These are phyloP conservation scores for Metrosideros polymorpha DNA, from an alignment of 441 rosid genomes.

Conservation along the genomic window DNA sequence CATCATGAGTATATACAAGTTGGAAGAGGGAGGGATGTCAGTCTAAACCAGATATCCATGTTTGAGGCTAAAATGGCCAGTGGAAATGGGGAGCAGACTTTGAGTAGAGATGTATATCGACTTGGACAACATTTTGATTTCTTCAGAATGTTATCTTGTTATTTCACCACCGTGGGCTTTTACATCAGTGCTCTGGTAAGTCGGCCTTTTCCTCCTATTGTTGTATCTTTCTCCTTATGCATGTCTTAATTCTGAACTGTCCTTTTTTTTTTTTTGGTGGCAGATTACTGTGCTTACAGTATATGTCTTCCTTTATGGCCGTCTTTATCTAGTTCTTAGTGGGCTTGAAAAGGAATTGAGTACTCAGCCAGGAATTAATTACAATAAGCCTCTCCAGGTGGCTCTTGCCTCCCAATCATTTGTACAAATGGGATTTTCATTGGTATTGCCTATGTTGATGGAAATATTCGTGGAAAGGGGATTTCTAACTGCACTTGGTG, in stretches of 20 bases:
- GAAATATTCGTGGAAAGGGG: slow-evolving; percentile 96
- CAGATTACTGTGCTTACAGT: slow-evolving; percentile 98
- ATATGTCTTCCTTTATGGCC: slow-evolving; percentile 97
- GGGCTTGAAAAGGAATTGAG: slow-evolving; percentile 90
- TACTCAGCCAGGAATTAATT: slow-evolving; percentile 63
- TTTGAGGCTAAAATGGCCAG: slow-evolving; percentile 99
- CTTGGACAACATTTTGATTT: slow-evolving; percentile 99
- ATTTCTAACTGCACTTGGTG: slow-evolving; percentile 93
- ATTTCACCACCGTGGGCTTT: slow-evolving; percentile 96
- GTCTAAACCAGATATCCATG: slow-evolving; percentile 97
- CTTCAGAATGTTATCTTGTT: slow-evolving; percentile 98
- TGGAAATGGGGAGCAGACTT: slow-evolving; percentile 98
- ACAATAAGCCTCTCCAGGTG: slow-evolving; percentile 91
- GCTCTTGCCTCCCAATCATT: slow-evolving; percentile 99
- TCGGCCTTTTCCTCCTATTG: neutral
- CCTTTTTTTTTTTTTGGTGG: slow-evolving; percentile 13
- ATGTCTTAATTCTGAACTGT: neutral
- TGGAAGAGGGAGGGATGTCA: slow-evolving; percentile 99
- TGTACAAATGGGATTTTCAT: slow-evolving; percentile 92
- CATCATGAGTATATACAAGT: slow-evolving; percentile 99
- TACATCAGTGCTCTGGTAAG: slow-evolving; percentile 94
- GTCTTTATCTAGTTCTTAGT: slow-evolving; percentile 96
- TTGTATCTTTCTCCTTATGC: neutral
- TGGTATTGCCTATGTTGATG: slow-evolving; percentile 99
- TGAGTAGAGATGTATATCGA: slow-evolving; percentile 92